Percentiles rank a stretch among this genome's conserved stretches.
These are phyloP conservation scores for Suillus paluster DNA, from an alignment of 768 basidiomycete species.

Conservation along the genomic window DNA sequence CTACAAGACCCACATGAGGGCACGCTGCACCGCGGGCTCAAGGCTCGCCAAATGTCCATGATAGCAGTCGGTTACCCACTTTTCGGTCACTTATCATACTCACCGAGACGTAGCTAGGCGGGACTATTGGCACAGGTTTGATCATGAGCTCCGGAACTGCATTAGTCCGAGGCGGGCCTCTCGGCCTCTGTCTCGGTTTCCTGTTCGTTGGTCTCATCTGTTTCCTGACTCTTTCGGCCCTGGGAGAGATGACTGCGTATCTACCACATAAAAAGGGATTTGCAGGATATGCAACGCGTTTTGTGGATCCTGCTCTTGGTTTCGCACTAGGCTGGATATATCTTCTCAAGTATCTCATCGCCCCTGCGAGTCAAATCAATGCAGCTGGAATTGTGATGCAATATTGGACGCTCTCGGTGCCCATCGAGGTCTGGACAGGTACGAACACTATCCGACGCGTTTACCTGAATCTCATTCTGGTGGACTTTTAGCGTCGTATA, in stretches of 20 bases:
- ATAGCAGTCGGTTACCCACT: slow-evolving; percentile 45
- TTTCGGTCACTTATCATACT: slow-evolving; percentile 4
- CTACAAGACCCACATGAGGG: slow-evolving; percentile 43
- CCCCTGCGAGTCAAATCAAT: slow-evolving; percentile 69
- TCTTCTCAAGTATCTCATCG: slow-evolving; percentile 63
- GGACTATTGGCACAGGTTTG: slow-evolving; percentile 58
- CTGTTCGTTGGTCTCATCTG: slow-evolving; percentile 59
- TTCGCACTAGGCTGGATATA: slow-evolving; percentile 66
- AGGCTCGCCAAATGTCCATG: slow-evolving; percentile 63
- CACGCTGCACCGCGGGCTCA: slow-evolving; percentile 54
- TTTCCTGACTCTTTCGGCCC: slow-evolving; percentile 63
- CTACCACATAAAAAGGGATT: slow-evolving; percentile 66
- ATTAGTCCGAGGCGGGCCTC: slow-evolving; percentile 57
- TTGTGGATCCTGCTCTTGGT: slow-evolving; percentile 70
- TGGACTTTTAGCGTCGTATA: slow-evolving; percentile 52
- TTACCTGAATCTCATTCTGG: slow-evolving; percentile 5
- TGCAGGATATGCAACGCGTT: slow-evolving; percentile 65
- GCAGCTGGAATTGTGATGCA: slow-evolving; percentile 60
- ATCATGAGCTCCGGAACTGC: slow-evolving; percentile 62
- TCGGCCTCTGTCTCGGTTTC: slow-evolving; percentile 49
- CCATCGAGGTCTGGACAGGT: slow-evolving; percentile 65
- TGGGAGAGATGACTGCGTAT: slow-evolving; percentile 43
- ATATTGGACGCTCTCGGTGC: slow-evolving; percentile 51
- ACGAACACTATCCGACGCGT: slow-evolving; percentile 22
- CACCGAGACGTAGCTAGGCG: slow-evolving; percentile 42